Evolutionary conservation across 371 early-diverging fungal genomes (phyloP), one percentile per base, ranked within the genome.

Genomic region (Saksenaea oblongispora): DNA sequence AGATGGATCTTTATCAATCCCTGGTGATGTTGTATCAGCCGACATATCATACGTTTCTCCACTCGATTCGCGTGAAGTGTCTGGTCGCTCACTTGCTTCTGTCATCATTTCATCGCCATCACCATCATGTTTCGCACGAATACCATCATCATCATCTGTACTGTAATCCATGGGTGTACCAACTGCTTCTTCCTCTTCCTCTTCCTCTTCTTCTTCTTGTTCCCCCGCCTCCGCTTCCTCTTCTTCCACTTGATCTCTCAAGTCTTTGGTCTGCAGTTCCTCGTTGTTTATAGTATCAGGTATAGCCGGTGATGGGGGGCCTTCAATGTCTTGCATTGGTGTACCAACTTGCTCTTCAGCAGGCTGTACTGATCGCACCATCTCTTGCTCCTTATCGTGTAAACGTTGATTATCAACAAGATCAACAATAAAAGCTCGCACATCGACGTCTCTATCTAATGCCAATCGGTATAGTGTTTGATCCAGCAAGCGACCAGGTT

Each of bases 381-480:
- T 37, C 42, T 56, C 65, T 37, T 65, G 31, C 55, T 54, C 55
- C 36, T 34, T 17, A 10, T 42, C 56, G 0, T 57, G 34, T 24
- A 69, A 54, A 17, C 61, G 65, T n/a, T 65, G 51, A 13, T 35
- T 61, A 54, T 67, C 64, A 3, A 78, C 72, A 36, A 70, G 67
- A 26, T 69, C 71, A 34, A 51, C 22, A 14, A 72, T 63, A 62
- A 64, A 78, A 7, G 59, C 66, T 2, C 73, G 72, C 2, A 78
- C 78, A 59, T 78, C 78, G 18, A 54, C 54, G 41, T 78, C 78
- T 2, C 34, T 66, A 47, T 78, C 79, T n/a, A 71, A 56, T 8
- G 73, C 72, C 10, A 75, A 42, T 5, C 60, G 66, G 44, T 78
- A 75, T 15, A 75, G 34, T 51, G 69, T 69, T 34, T 71, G 68